These are phyloP conservation scores for Lentinula detonsa DNA, from an alignment of 768 basidiomycete genomes.

Conservation along the genomic window DNA sequence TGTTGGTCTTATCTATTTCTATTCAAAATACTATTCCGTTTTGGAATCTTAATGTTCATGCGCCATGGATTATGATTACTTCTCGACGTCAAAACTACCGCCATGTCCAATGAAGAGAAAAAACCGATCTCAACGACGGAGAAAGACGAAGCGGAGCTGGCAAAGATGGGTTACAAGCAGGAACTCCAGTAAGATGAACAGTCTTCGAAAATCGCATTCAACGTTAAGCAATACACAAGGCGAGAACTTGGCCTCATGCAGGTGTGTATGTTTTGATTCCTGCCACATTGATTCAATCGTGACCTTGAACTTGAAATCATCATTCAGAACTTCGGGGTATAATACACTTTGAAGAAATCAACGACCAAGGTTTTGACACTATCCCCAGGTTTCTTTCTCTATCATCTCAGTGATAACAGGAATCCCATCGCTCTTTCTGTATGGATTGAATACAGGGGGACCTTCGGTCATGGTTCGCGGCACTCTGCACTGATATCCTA, in stretches of 20 bases:
- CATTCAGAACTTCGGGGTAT: constrained; percentile 58
- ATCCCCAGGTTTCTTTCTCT: constrained; percentile 51
- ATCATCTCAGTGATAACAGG: constrained; percentile 76
- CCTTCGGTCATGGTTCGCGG: constrained; percentile 55
- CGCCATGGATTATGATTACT: neutral
- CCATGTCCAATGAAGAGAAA: constrained; percentile 8
- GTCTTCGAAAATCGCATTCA: neutral
- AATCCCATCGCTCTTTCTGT: constrained; percentile 61
- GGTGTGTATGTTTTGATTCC: constrained; percentile 25
- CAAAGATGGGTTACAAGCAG: constrained; percentile 69
- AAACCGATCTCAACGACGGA: constrained; percentile 16
- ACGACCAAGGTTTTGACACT: constrained; percentile 4
- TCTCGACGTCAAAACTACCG: neutral
- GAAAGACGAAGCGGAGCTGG: constrained; percentile 56
- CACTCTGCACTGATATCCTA: neutral
- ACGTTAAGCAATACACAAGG: constrained; percentile 21
- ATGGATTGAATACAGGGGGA: constrained; percentile 68
- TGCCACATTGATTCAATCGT: neutral
- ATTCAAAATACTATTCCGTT: neutral
- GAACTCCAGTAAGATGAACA: constrained; percentile 46
- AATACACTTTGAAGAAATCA: constrained; percentile 11
- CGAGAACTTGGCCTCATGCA: constrained; percentile 60
- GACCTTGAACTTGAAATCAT: neutral
- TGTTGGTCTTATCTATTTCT: neutral
- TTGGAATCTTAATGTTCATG: neutral